Evolutionary conservation across 768 basidiomycete species (phyloP).

Genomic region (Russula sp.): DNA sequence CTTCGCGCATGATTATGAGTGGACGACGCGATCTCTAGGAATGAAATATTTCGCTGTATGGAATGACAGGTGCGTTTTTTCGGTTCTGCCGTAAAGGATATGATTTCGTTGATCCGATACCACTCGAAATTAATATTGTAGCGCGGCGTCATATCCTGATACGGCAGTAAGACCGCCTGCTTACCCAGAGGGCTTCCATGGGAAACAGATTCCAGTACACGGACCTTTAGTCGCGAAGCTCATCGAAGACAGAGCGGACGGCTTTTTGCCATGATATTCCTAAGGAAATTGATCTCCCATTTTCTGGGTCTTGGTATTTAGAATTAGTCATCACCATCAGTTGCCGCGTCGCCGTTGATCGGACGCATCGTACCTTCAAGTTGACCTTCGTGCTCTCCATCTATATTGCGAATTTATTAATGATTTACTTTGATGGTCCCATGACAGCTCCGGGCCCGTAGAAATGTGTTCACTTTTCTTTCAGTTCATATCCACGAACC

Average conservation of each 20-base stretch:
- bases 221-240: slow-evolving; percentile 62
- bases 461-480: neutral
- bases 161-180: slow-evolving; percentile 52
- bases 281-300: neutral
- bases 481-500: neutral
- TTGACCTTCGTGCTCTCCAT: no score
- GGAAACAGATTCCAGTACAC: slow-evolving; percentile 68
- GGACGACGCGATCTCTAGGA: slow-evolving; percentile 71
- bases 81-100: neutral
- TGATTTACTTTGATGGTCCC: neutral
- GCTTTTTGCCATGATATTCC: slow-evolving; percentile 29
- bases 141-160: slow-evolving; percentile 46
- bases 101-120: neutral
- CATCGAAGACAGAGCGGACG: slow-evolving; percentile 65
- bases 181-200: slow-evolving; percentile 88
- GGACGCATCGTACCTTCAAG: neutral
- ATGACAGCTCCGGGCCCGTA: neutral
- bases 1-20: slow-evolving; percentile 85
- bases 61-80: slow-evolving; percentile 64
- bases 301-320: neutral
- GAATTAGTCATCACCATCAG: neutral
- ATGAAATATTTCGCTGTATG: slow-evolving; percentile 70
- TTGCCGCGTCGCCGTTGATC: neutral
- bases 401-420: neutral
- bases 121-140: slow-evolving; percentile 17